phyloP scores from a whole-genome alignment of 192 early-diverging fungal genomes.

The Pecoramyces ruminantium region DNA sequence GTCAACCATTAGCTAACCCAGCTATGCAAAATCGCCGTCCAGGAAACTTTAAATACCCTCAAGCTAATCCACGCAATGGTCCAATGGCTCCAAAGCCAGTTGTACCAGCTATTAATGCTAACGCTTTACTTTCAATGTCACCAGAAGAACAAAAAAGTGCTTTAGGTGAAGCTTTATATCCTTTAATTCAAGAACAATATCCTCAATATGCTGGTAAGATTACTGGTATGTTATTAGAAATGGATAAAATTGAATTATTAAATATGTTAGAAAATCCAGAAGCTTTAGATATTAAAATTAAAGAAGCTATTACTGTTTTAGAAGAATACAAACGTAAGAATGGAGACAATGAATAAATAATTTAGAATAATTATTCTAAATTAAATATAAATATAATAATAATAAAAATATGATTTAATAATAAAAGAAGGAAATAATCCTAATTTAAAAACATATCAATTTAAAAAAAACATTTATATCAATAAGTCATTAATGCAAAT shows the following conservation, averaged over 20 bases:
- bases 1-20: slow-evolving; percentile 18
- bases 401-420: too few species aligned
- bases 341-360: background rate
- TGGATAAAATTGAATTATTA: slow-evolving; percentile 89
- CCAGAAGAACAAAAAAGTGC: slow-evolving; percentile 87
- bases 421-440: too few species aligned
- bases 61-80: slow-evolving; percentile 1
- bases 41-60: background rate
- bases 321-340: slow-evolving; percentile 34
- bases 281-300: slow-evolving; percentile 64
- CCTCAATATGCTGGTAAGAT: slow-evolving; percentile 26
- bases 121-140: slow-evolving; percentile 57
- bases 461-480: too few species aligned
- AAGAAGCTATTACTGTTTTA: slow-evolving; percentile 73
- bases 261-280: slow-evolving; percentile 67
- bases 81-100: slow-evolving; percentile 10
- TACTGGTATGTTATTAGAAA: slow-evolving; percentile 76
- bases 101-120: slow-evolving; percentile 44
- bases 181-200: slow-evolving; percentile 56
- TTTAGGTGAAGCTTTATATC: slow-evolving; percentile 91
- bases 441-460: too few species aligned
- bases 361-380: too few species aligned
- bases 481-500: too few species aligned
- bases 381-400: too few species aligned
- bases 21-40: slow-evolving; percentile 6